Evolutionary conservation across 2,329 filamentous ascomycete species (phyloP), one percentile per base, ranked within the genome.

Genomic region (Colletotrichum lindemuthianum): DNA sequence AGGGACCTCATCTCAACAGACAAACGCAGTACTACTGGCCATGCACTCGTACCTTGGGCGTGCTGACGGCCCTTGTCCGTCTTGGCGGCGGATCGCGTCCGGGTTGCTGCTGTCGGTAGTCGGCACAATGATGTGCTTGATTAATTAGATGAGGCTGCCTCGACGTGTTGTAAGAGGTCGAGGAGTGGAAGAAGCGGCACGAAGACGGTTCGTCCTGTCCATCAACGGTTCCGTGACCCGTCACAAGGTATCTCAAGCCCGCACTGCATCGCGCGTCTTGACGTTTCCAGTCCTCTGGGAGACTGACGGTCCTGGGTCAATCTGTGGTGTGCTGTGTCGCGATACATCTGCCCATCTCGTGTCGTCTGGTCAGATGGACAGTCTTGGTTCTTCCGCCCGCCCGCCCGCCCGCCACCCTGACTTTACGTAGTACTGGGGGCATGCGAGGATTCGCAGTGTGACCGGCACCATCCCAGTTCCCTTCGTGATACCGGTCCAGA

Each of bases 251-350:
- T 64, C 52, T 60, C 50, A 50, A 48, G 34, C 34, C 50, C 41
- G 57, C 61, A 60, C 50, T 15, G 40, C 57, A 60, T 47, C 57
- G 44, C 57, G 45, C 33, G 57, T 50, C 51, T 60, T 48, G 47
- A 39, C 43, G 41, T 36, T 48, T 52, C 60, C 56, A 41, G 55
- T 43, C 48, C 40, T 13, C 51, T 48, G 60, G 60, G 16, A 40
- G 41, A 54, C 41, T n/a, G n/a, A n/a, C n/a, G 48, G 41, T 16
- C 32, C 15, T n/a, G 16, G 8, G 44, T 11, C 34, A 39, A 44
- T 32, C 40, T 59, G 8, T 37, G 45, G 56, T 33, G 12, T n/a
- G 32, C 33, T 45, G 40, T 59, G 54, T 59, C 53, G 8, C 24
- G 49, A 64, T 60, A 54, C 60, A 45, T 51, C 43, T 50, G 50